Evolutionary conservation across 176 grass and related monocot genomes (phyloP).

Genomic region (Poa annua): DNA sequence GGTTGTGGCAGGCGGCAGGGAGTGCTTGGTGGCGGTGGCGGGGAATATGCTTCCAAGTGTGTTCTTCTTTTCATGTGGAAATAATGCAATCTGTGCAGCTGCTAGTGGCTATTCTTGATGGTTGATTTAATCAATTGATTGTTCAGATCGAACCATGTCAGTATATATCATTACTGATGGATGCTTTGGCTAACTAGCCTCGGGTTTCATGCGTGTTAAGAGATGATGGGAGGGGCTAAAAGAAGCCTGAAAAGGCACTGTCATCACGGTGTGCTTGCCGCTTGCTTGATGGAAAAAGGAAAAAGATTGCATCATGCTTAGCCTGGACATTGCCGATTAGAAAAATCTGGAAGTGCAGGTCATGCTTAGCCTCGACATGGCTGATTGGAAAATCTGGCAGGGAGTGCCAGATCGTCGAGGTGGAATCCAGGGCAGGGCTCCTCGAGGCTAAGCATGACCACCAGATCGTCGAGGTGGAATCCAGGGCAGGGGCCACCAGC

Average conservation of each 20-base stretch:
- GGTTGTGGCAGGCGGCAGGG: too few species aligned
- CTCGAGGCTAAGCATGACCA: too few species aligned
- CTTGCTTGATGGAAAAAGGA: constrained; percentile 4
- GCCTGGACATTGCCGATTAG: neutral
- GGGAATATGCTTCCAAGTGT: neutral
- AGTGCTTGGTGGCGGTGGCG: too few species aligned
- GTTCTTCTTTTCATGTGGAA: neutral
- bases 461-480: too few species aligned
- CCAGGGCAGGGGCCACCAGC: too few species aligned
- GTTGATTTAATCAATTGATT: neutral
- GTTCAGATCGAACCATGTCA: neutral
- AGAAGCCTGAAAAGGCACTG: neutral
- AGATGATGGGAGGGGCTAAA: constrained; percentile 17
- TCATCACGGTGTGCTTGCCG: constrained; percentile 6
- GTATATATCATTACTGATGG: neutral
- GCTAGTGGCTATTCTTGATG: neutral
- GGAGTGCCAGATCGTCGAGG: too few species aligned
- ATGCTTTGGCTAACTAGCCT: neutral
- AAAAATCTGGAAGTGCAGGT: too few species aligned
- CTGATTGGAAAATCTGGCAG: too few species aligned
- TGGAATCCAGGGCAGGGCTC: too few species aligned
- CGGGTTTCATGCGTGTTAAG: constrained; percentile 18
- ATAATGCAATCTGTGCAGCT: neutral
- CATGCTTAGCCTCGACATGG: too few species aligned
- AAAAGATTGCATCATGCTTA: constrained; percentile 7